Percentiles rank a stretch among this genome's conserved stretches.
These are phyloP conservation scores for Zygnema cylindricum DNA, from an alignment of 139 green algal genomes.

Conservation along the genomic window DNA sequence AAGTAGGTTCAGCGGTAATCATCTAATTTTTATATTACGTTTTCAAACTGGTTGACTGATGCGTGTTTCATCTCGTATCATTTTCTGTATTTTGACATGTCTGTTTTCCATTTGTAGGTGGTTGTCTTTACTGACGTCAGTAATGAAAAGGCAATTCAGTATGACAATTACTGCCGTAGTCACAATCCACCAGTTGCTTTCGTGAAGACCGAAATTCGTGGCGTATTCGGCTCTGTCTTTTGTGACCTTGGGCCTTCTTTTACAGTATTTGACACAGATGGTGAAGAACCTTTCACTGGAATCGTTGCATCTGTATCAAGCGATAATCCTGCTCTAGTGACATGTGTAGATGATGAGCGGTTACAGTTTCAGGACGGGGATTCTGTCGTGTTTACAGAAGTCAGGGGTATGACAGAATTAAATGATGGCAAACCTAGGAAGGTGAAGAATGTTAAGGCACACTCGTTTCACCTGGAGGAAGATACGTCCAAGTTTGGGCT, in stretches of 20 bases:
- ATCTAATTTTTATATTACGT: not conserved
- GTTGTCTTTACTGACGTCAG: conserved; percentile 81
- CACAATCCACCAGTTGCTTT: conserved; percentile 78
- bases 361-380: conserved; percentile 89
- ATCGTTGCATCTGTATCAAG: conserved; percentile 89
- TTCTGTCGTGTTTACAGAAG: conserved; percentile 82
- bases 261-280: conserved; percentile 86
- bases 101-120: conserved; percentile 67
- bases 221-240: conserved; percentile 95
- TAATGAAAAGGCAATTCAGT: conserved; percentile 72
- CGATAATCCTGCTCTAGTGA: conserved; percentile 82
- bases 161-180: conserved; percentile 84
- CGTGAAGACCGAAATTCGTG: conserved; percentile 82
- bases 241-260: conserved; percentile 93
- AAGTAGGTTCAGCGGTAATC: no score
- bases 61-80: not conserved
- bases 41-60: no score
- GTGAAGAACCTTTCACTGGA: conserved; percentile 82
- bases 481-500: conserved; percentile 80
- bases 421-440: conserved; percentile 55
- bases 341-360: conserved; percentile 96
- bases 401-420: conserved; percentile 65
- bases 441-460: conserved; percentile 86
- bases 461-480: conserved; percentile 93
- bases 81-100: no score